phyloP scores from a whole-genome alignment of 192 early-diverging fungal genomes.

The Linderina pennispora region DNA sequence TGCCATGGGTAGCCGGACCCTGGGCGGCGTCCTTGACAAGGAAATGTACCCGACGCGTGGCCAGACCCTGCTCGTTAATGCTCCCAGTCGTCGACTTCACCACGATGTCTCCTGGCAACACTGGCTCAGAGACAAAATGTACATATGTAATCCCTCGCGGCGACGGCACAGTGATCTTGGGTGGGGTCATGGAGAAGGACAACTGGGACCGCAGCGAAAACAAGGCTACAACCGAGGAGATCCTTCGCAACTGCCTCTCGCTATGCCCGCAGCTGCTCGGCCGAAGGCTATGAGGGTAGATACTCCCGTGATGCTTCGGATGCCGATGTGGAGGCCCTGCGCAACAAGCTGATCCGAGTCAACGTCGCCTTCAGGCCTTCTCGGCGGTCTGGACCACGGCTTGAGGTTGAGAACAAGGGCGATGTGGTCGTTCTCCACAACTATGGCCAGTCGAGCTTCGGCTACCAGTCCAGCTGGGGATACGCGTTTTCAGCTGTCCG shows the following conservation, averaged over 20 bases:
- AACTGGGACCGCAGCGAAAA: slow-evolving; percentile 23
- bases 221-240: slow-evolving; percentile 37
- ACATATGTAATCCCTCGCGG: slow-evolving; percentile 83
- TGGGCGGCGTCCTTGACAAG: slow-evolving; percentile 64
- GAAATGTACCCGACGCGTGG: slow-evolving; percentile 70
- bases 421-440: slow-evolving; percentile 1
- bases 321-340: slow-evolving; percentile 9
- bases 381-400: slow-evolving; percentile 47
- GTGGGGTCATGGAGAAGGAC: slow-evolving; percentile 50
- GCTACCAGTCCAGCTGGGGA: slow-evolving; percentile 57
- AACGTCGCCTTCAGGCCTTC: slow-evolving; percentile 52
- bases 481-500: slow-evolving; percentile 43
- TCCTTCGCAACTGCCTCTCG: slow-evolving; percentile 39
- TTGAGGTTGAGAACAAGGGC: slow-evolving; percentile 44
- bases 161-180: slow-evolving; percentile 69
- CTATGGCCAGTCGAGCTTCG: slow-evolving; percentile 20
- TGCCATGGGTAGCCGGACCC: slow-evolving; percentile 52
- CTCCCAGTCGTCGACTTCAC: slow-evolving; percentile 2
- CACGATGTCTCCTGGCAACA: neutral
- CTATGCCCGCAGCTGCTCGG: slow-evolving; percentile 32
- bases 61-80: slow-evolving; percentile 60
- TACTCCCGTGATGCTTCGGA: neutral
- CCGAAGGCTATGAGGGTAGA: neutral
- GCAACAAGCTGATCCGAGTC: slow-evolving; percentile 35
- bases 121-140: slow-evolving; percentile 20